A percentile compares a stretch with the other conserved stretches of the same genome.
Evolutionary conservation across 1,139 yeast genomes (phyloP).

Genomic region (Suhomyces bolitotheri): DNA sequence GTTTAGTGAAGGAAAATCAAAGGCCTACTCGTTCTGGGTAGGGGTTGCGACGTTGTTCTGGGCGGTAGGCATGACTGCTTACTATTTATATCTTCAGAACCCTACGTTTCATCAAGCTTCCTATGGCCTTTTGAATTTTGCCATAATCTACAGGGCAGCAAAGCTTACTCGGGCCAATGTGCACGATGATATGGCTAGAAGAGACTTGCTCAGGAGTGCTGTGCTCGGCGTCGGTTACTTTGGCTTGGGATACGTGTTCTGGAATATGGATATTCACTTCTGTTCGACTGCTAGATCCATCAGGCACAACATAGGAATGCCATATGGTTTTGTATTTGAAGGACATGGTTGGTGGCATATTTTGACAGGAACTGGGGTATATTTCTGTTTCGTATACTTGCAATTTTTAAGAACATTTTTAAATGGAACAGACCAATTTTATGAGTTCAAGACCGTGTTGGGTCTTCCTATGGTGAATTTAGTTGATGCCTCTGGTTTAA

Average conservation of each 20-base stretch:
- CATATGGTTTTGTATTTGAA: slow-evolving; percentile 83
- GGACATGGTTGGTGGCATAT: slow-evolving; percentile 99
- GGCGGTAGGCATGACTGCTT: slow-evolving; percentile 56
- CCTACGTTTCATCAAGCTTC: slow-evolving; percentile 89
- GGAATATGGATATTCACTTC: slow-evolving; percentile 84
- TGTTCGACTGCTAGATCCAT: slow-evolving; percentile 64
- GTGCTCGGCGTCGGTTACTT: slow-evolving; percentile 64
- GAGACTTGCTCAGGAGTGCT: slow-evolving; percentile 55
- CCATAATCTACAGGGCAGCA: slow-evolving; percentile 60
- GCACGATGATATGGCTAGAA: slow-evolving; percentile 44
- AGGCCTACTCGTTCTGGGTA: slow-evolving; percentile 42
- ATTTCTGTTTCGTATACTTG: slow-evolving; percentile 60
- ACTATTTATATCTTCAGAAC: slow-evolving; percentile 69
- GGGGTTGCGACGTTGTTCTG: slow-evolving; percentile 56
- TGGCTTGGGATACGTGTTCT: slow-evolving; percentile 69
- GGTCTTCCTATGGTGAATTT: slow-evolving; percentile 35
- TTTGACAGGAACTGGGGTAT: slow-evolving; percentile 73
- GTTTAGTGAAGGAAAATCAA: slow-evolving; percentile 60
- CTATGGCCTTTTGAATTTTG: slow-evolving; percentile 63
- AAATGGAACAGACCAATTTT: slow-evolving; percentile 52
- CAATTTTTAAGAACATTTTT: slow-evolving; percentile 69
- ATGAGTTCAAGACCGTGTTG: slow-evolving; percentile 49
- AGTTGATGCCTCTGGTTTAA: slow-evolving; percentile 33
- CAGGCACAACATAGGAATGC: slow-evolving; percentile 75
- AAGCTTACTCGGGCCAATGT: slow-evolving; percentile 54